Evolutionary conservation across 2,329 filamentous ascomycete genomes (phyloP).

Genomic region (Ophiocordyceps camponoti-floridani): DNA sequence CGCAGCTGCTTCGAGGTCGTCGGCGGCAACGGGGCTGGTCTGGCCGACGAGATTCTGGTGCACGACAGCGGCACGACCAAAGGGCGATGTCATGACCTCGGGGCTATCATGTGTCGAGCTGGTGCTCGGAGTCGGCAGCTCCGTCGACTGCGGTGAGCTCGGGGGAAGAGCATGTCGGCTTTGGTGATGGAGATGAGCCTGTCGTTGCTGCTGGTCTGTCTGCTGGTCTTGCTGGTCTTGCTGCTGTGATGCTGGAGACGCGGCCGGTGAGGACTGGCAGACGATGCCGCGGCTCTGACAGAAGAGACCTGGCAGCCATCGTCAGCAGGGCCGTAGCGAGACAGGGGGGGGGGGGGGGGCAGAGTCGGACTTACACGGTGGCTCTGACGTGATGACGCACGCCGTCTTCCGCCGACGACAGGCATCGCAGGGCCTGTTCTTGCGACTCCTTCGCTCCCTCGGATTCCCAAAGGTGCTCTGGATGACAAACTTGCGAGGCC

Average conservation of each 20-base stretch:
- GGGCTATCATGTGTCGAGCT: constrained; percentile 2
- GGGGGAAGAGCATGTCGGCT: background rate
- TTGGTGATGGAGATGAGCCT: background rate
- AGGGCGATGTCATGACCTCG: background rate
- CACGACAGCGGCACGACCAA: constrained; percentile 7
- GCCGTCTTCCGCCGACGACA: constrained; percentile 26
- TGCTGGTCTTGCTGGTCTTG: background rate
- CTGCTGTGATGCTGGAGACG: background rate
- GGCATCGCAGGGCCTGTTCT: constrained; percentile 26
- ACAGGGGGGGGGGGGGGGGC: background rate
- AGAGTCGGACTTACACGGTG: constrained; percentile 19
- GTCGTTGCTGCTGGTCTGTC: background rate
- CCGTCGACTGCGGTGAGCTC: background rate
- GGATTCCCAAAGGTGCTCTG: constrained; percentile 22
- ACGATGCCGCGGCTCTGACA: constrained; percentile 15
- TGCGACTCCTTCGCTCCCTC: constrained; percentile 22
- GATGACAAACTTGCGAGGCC: constrained; percentile 19
- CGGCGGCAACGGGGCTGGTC: background rate
- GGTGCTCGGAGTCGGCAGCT: constrained; percentile 3
- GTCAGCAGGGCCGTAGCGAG: background rate
- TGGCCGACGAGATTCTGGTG: constrained; percentile 8
- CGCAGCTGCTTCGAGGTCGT: background rate
- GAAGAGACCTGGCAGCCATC: constrained; percentile 11
- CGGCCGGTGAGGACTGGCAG: constrained; percentile 12
- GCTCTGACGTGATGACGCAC: constrained; percentile 24